These are phyloP conservation scores for Olyra latifolia DNA, from an alignment of 176 grass and related monocot species.

Conservation along the genomic window DNA sequence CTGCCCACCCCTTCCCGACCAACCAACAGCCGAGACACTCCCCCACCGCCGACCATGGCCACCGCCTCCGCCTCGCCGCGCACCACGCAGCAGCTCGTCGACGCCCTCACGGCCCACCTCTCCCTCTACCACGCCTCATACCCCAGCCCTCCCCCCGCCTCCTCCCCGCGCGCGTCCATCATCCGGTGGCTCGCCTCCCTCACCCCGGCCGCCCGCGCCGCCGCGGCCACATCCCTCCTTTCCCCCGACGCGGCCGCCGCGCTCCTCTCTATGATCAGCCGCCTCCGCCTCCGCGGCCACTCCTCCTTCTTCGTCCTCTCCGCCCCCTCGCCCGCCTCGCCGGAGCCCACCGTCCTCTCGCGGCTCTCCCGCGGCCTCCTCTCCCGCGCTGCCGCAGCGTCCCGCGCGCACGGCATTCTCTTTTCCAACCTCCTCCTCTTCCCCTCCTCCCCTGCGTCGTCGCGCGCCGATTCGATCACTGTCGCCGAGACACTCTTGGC, in stretches of 20 bases:
- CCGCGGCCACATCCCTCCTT: slow-evolving; percentile 53
- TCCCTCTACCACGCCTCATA: slow-evolving; percentile 74
- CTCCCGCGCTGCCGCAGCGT: slow-evolving; percentile 51
- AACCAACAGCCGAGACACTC: slow-evolving; percentile 1
- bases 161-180: slow-evolving; percentile 62
- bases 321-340: slow-evolving; percentile 28
- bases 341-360: slow-evolving; percentile 60
- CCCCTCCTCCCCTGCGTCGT: slow-evolving; percentile 42
- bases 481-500: slow-evolving; percentile 63
- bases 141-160: slow-evolving; percentile 28
- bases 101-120: slow-evolving; percentile 89
- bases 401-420: slow-evolving; percentile 36
- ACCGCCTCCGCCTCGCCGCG: slow-evolving; percentile 40
- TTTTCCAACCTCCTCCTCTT: slow-evolving; percentile 57
- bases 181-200: slow-evolving; percentile 88
- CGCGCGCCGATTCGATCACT: slow-evolving; percentile 52
- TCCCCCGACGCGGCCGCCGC: slow-evolving; percentile 37
- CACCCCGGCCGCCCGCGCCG: slow-evolving; percentile 43
- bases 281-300: slow-evolving; percentile 70
- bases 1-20: slow-evolving; percentile 42
- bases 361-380: slow-evolving; percentile 83
- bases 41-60: slow-evolving; percentile 35
- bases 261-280: slow-evolving; percentile 65
- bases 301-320: slow-evolving; percentile 86
- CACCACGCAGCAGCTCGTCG: slow-evolving; percentile 54